Conservation (phyloP, 2,329 filamentous ascomycete species). For the Helicocarpus griseus region DNA sequence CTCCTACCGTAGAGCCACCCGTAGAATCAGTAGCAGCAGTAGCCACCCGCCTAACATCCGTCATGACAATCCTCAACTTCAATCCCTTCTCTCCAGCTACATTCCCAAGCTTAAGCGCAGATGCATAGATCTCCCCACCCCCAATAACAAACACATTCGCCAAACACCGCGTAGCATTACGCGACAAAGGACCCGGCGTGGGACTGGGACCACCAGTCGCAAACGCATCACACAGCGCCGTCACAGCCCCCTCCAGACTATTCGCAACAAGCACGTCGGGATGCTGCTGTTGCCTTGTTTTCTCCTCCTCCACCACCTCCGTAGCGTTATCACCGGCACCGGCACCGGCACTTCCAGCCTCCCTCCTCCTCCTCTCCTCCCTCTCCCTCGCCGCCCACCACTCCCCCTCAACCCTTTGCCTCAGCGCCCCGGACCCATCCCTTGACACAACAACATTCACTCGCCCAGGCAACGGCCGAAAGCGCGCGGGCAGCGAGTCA, state of each 20-base stretch:
- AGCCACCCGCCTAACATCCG: conserved; percentile 25
- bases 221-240: conserved; percentile 23
- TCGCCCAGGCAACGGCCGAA: conserved; percentile 69
- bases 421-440: conserved; percentile 23
- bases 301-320: conserved; percentile 3
- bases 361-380: conserved; percentile 17
- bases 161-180: conserved; percentile 22
- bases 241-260: conserved; percentile 51
- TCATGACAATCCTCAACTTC: conserved; percentile 31
- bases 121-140: conserved; percentile 73
- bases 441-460: conserved; percentile 71
- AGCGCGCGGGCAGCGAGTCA: conserved; percentile 72
- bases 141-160: conserved; percentile 77
- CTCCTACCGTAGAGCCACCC: background rate
- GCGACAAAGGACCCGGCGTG: background rate
- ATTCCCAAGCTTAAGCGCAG: conserved; percentile 44
- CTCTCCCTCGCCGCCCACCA: conserved; percentile 22
- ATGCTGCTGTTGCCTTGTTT: conserved; percentile 12
- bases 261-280: conserved; percentile 42
- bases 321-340: conserved; percentile 2
- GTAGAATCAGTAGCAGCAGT: background rate
- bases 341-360: background rate
- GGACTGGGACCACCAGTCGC: background rate
- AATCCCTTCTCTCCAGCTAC: background rate
- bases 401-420: conserved; percentile 25